Evolutionary conservation across 805 yeast genomes (phyloP), one percentile per base, ranked within the genome.

Genomic region (Isabelozyma pseudorhagii): DNA sequence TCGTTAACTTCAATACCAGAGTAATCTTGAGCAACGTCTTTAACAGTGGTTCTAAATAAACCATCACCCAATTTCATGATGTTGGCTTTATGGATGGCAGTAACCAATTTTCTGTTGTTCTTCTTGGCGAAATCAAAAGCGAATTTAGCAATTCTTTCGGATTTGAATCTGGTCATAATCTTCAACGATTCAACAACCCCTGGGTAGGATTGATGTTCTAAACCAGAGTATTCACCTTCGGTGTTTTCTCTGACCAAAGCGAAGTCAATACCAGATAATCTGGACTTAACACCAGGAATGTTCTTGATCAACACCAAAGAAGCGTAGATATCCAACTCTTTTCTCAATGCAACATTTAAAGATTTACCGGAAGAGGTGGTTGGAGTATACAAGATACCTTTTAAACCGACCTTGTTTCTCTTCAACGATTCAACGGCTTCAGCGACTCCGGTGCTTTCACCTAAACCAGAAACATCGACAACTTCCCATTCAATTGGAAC

Each of bases 11-110:
- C 81, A 57, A 93, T 82, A 52, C 85, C 86, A 57, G 96, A 96
- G 76, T 88, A 88, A 73, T 87, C 93, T 62, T 83, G 84, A 57
- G 82, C 87, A 58, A 94, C 84, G 60, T 86, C 87, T 72, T 90
- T 85, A 62, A 93, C 89, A 58, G 97, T 91, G 73, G 86, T 82
- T 81, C 97, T 89, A 84, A 94, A 93, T 65, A 93, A 82, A 74
- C 99, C 99, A 71, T 93, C 99, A 71, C 97, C 96, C 68, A 91
- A 83, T 79, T 93, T 93, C 99, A 93, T 93, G 67, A 93, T 93
- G 82, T 94, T 94, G 60, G 99, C 99, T 79, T 93, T 93, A 85
- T 93, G 99, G 67, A 93, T 94, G 60, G 97, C 97, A 47, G 97
- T 91, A 54, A 93, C 98, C 61, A 82, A 75, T 72, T 87, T 84